Evolutionary conservation across 495 filamentous ascomycete genomes (phyloP), one percentile per base, ranked within the genome.

Genomic region (Saxophila tyrrhenica): DNA sequence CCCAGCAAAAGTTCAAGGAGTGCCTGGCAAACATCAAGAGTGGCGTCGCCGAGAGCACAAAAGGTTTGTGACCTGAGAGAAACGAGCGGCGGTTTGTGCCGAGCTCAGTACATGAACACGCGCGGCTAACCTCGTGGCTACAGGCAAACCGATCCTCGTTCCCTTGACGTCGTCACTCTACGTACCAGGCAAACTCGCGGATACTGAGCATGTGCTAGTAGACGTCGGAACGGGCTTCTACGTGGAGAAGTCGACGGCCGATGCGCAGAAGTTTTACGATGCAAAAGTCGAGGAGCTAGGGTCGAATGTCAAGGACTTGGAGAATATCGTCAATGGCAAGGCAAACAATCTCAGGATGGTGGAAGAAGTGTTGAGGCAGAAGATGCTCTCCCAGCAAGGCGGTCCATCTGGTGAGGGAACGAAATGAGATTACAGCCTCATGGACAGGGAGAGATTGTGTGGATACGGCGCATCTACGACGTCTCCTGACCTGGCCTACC

Each of bases 171-270:
- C 85, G 57, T 95, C 88, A 20, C 79, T 98, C 46, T 98, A 97
- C 69, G 89, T 97, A 15, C 86, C 87, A 45, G 94, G 91, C 5
- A 79, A 73, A 19, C 74, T 97, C 20, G 75, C 87, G 29, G 79
- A 83, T 68, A 78, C 84, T 10, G 79, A 86, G 55, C 83, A 83
- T 55, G 89, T 97, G 11, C 75, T 98, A 43, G 89, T 98, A 21
- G 92, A 98, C 73, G 84, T 98, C 17, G 92, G 92, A 16, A 98
- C 92, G 0, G 92, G 92, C 2, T 98, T 92, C 67, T 96, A 87
- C 67, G 85, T 97, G 52, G 92, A 97, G 72, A 98, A 98, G 83
- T 83, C 78, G 16, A 75, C 82, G 3, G 78, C 78, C 45, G 86
- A 86, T 56, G 94, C 92, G 0, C 75, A 75, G 29, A 79, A 82